phyloP scores from a whole-genome alignment of 139 green algal genomes.

The Chlamydomonas sp. region DNA sequence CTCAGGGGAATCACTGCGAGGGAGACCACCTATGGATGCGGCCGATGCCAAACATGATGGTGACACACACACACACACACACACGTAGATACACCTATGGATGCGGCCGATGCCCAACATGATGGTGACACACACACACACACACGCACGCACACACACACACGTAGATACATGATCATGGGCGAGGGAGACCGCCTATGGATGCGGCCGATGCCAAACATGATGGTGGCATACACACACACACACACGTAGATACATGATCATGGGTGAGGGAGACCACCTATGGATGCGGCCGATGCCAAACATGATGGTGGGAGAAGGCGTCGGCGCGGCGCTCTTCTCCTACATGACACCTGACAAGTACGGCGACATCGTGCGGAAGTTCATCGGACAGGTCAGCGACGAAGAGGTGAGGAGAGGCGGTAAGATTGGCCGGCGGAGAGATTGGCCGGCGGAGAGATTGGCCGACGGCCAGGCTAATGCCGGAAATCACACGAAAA shows the following conservation, averaged over 20 bases:
- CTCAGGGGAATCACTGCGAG: no score
- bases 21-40: conserved; percentile 90
- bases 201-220: no score
- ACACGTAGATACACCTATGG: neutral
- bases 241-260: conserved; percentile 68
- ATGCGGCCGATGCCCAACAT: no score
- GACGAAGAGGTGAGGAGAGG: conserved; percentile 27
- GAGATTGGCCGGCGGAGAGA: no score
- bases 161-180: conserved; percentile 17
- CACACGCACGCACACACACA: conserved; percentile 2
- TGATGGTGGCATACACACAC: neutral
- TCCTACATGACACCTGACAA: conserved; percentile 20
- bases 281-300: conserved; percentile 85
- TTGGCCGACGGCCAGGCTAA: no score
- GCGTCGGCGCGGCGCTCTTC: conserved; percentile 25
- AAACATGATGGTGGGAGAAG: conserved; percentile 79
- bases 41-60: conserved; percentile 91
- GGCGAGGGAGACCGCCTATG: no score
- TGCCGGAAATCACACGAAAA: no score
- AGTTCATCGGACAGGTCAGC: conserved; percentile 28
- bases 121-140: neutral
- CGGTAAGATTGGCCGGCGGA: no score
- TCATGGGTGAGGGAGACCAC: conserved; percentile 96
- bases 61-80: no score
- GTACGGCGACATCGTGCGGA: conserved; percentile 21